These are phyloP conservation scores for Verticillium longisporum DNA, from an alignment of 2,329 filamentous ascomycete species.

Conservation along the genomic window DNA sequence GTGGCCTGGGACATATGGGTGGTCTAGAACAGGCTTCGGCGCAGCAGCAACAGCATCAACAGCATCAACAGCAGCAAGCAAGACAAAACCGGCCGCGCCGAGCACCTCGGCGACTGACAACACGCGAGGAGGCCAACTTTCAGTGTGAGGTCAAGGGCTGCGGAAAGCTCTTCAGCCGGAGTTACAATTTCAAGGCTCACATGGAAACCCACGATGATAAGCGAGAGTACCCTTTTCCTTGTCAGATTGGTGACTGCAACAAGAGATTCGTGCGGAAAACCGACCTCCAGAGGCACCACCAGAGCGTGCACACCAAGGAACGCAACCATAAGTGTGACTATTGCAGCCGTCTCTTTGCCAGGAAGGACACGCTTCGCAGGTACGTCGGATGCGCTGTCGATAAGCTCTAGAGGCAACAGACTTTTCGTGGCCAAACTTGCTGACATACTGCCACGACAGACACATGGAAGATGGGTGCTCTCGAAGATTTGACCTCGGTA, in stretches of 20 bases:
- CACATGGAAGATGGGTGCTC: slow-evolving; percentile 74
- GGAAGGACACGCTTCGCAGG: slow-evolving; percentile 79
- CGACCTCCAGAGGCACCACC: slow-evolving; percentile 59
- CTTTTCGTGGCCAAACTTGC: not conserved
- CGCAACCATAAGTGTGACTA: slow-evolving; percentile 64
- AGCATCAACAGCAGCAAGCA: slow-evolving; percentile 7
- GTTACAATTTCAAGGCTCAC: slow-evolving; percentile 83
- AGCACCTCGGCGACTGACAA: slow-evolving; percentile 47
- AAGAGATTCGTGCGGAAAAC: slow-evolving; percentile 79
- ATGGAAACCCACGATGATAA: slow-evolving; percentile 76
- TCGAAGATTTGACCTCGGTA: slow-evolving; percentile 55
- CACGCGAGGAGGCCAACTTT: slow-evolving; percentile 64
- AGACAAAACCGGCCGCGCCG: slow-evolving; percentile 21
- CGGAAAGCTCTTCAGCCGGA: slow-evolving; percentile 71
- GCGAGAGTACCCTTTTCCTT: slow-evolving; percentile 64
- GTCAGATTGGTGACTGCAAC: slow-evolving; percentile 56
- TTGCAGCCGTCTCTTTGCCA: slow-evolving; percentile 65
- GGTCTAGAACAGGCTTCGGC: not conserved
- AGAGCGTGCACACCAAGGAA: slow-evolving; percentile 67
- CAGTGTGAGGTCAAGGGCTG: slow-evolving; percentile 64
- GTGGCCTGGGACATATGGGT: not conserved
- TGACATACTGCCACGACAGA: slow-evolving; percentile 30
- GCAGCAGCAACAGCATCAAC: slow-evolving; percentile 7
- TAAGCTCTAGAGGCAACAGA: not conserved
- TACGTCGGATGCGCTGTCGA: slow-evolving; percentile 28